Evolutionary conservation across 2,329 filamentous ascomycete species (phyloP).

Genomic region (Diaporthe aspalathi): DNA sequence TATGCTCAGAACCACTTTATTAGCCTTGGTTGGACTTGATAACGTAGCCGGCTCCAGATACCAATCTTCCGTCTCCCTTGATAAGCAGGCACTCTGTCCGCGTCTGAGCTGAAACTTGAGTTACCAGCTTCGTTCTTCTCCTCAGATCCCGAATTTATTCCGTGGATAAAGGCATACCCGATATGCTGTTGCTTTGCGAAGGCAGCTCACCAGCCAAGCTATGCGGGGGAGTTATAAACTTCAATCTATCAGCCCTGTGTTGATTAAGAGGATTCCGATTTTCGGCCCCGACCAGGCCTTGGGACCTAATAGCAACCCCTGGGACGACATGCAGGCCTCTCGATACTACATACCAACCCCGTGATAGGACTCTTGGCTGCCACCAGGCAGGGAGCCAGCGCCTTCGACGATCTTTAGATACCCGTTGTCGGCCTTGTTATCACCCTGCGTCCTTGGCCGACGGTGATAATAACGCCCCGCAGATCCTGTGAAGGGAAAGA

Average conservation of each 20-base stretch:
- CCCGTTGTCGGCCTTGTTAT: not conserved
- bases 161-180: not conserved
- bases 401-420: not conserved
- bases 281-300: slow-evolving; percentile 8
- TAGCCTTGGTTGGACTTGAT: not conserved
- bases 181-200: not conserved
- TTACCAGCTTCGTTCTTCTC: not conserved
- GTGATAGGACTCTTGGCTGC: slow-evolving; percentile 19
- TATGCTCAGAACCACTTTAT: not conserved
- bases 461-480: not conserved
- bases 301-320: not conserved
- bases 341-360: not conserved
- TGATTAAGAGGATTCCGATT: not conserved
- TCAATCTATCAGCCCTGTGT: not conserved
- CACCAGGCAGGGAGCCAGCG: not conserved
- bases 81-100: not conserved
- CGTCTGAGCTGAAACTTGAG: not conserved
- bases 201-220: not conserved
- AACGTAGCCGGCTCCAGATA: not conserved
- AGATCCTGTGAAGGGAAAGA: not conserved
- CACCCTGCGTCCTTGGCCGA: not conserved
- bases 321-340: not conserved
- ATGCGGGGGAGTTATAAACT: slow-evolving; percentile 2
- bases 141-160: slow-evolving; percentile 8
- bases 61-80: not conserved